Conservation (phyloP, 495 filamentous ascomycete species). For the Jackrogersella minutella region DNA sequence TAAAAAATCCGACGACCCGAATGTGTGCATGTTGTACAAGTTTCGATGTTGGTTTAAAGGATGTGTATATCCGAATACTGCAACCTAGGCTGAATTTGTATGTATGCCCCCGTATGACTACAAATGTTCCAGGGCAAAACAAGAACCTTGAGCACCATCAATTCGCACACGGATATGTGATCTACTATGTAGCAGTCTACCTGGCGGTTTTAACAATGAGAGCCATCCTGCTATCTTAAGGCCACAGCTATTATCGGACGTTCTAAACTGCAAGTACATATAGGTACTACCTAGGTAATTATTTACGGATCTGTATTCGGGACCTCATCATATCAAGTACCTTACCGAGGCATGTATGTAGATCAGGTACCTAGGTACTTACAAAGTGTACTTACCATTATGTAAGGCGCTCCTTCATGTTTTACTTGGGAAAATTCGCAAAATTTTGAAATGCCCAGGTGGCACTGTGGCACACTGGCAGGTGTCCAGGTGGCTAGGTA, state of each 20-base stretch:
- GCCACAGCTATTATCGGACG: too few species aligned
- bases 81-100: background rate
- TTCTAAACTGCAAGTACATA: background rate
- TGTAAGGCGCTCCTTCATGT: too few species aligned
- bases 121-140: too few species aligned
- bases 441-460: background rate
- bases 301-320: too few species aligned
- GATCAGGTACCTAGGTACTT: background rate
- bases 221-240: too few species aligned
- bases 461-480: too few species aligned
- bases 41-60: background rate
- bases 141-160: too few species aligned
- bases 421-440: background rate
- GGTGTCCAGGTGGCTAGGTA: too few species aligned
- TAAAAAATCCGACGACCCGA: background rate
- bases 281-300: background rate
- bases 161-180: too few species aligned
- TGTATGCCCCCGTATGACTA: too few species aligned
- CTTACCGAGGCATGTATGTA: background rate
- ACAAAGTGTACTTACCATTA: background rate
- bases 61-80: background rate
- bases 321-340: background rate
- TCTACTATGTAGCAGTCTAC: too few species aligned
- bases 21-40: background rate
- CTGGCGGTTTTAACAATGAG: too few species aligned